Conservation (phyloP, 331 rosid genomes). For the Malus hybrid region DNA sequence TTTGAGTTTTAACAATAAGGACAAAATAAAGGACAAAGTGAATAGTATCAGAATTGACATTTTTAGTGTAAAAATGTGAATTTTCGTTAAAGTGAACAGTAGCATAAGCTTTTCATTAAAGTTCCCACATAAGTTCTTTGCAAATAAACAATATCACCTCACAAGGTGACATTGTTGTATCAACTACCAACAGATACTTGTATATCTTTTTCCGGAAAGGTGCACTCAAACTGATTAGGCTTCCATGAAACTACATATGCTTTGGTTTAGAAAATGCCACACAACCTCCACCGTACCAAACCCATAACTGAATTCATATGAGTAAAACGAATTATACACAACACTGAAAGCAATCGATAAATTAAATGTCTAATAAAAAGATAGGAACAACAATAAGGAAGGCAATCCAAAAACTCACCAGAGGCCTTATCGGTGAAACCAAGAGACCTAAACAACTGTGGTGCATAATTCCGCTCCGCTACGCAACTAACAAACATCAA, state of each 20-base stretch:
- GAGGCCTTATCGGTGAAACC: conserved; percentile 28
- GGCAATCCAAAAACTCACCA: conserved; percentile 18
- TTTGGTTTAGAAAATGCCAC: background rate
- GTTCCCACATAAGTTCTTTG: background rate
- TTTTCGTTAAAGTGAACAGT: too few relatives aligned
- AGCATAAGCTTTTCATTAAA: too few relatives aligned
- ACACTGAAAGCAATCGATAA: background rate
- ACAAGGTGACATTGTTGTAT: background rate
- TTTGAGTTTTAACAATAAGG: too few relatives aligned
- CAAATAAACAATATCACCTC: background rate
- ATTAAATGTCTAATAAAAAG: background rate
- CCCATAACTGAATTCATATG: background rate
- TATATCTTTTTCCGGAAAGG: background rate
- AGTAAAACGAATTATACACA: background rate
- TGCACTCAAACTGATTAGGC: background rate
- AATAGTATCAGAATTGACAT: too few relatives aligned
- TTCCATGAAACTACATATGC: background rate
- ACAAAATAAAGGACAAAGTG: too few relatives aligned
- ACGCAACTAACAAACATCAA: conserved; percentile 8
- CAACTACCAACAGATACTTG: background rate
- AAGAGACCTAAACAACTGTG: conserved; percentile 25
- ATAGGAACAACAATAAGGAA: background rate
- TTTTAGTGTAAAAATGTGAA: too few relatives aligned
- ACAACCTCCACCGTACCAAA: background rate
- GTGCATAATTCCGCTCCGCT: conserved; percentile 18